Conservation (phyloP, 495 filamentous ascomycete genomes). For the Hypoxylon rickii region DNA sequence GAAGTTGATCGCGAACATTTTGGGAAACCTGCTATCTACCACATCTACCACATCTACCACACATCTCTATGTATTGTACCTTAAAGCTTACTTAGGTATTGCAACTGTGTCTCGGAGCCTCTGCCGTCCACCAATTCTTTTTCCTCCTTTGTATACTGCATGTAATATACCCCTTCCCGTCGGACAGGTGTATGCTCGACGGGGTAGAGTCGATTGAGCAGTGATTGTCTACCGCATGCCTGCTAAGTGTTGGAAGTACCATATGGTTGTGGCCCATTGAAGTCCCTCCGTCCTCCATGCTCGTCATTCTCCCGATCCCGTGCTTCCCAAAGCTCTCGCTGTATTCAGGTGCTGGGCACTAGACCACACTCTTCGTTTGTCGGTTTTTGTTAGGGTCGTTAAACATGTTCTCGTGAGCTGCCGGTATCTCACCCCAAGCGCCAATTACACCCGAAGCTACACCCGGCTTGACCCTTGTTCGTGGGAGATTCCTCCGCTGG, state of each 20-base stretch:
- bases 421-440: neutral
- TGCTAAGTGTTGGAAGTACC: no score
- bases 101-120: neutral
- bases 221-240: slow-evolving; percentile 11
- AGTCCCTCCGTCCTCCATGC: slow-evolving; percentile 1
- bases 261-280: slow-evolving; percentile 9
- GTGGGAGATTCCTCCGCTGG: neutral
- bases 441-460: neutral
- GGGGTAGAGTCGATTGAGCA: neutral
- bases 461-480: slow-evolving; percentile 2
- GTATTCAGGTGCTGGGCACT: neutral
- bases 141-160: neutral
- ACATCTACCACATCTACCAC: no score
- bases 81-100: neutral
- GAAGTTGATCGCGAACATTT: slow-evolving; percentile 20
- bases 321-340: slow-evolving; percentile 8
- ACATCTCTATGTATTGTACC: no score
- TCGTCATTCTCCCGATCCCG: slow-evolving; percentile 7
- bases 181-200: no score
- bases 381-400: neutral
- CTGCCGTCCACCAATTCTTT: slow-evolving; percentile 12
- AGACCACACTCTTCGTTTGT: neutral
- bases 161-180: slow-evolving; percentile 5
- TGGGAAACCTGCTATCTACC: neutral
- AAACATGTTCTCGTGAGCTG: slow-evolving; percentile 3